Evolutionary conservation across 2,329 filamentous ascomycete genomes (phyloP).

Genomic region (Onygena corvina): DNA sequence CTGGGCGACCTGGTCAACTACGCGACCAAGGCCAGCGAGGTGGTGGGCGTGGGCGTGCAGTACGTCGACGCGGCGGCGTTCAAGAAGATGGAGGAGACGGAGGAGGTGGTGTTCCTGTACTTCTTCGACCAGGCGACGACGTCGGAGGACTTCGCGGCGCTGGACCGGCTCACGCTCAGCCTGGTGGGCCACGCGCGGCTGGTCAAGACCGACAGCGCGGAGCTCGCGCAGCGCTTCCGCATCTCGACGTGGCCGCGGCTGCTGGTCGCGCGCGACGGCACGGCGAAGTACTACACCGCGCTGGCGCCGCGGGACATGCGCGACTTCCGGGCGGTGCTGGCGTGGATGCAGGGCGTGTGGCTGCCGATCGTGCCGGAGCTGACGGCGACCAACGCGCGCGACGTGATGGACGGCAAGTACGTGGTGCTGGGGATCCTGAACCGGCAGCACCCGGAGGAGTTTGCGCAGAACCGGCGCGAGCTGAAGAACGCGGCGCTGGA

Average conservation of each 20-base stretch:
- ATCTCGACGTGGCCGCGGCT: slow-evolving; percentile 95
- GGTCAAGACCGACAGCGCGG: slow-evolving; percentile 75
- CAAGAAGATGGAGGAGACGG: slow-evolving; percentile 73
- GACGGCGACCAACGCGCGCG: slow-evolving; percentile 76
- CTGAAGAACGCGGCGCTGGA: slow-evolving; percentile 91
- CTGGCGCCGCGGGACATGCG: slow-evolving; percentile 86
- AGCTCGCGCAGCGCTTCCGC: slow-evolving; percentile 72
- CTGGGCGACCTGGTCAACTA: slow-evolving; percentile 82
- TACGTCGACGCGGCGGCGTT: slow-evolving; percentile 69
- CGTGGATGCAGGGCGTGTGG: slow-evolving; percentile 96
- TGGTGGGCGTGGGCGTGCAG: slow-evolving; percentile 61
- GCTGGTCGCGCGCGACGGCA: slow-evolving; percentile 75
- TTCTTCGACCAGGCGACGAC: slow-evolving; percentile 96
- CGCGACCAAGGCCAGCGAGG: slow-evolving; percentile 71
- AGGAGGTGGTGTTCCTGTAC: slow-evolving; percentile 94
- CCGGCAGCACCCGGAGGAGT: slow-evolving; percentile 66
- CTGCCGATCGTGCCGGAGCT: slow-evolving; percentile 89
- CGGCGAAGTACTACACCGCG: slow-evolving; percentile 79
- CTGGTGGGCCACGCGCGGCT: slow-evolving; percentile 85
- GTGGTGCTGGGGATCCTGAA: slow-evolving; percentile 88
- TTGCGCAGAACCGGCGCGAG: slow-evolving; percentile 66
- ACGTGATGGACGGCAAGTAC: slow-evolving; percentile 89
- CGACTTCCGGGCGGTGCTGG: slow-evolving; percentile 64
- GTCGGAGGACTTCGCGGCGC: slow-evolving; percentile 75
- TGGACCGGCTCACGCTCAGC: slow-evolving; percentile 75